phyloP scores from a whole-genome alignment of 2,329 filamentous ascomycete species.

The Colletotrichum sp. region DNA sequence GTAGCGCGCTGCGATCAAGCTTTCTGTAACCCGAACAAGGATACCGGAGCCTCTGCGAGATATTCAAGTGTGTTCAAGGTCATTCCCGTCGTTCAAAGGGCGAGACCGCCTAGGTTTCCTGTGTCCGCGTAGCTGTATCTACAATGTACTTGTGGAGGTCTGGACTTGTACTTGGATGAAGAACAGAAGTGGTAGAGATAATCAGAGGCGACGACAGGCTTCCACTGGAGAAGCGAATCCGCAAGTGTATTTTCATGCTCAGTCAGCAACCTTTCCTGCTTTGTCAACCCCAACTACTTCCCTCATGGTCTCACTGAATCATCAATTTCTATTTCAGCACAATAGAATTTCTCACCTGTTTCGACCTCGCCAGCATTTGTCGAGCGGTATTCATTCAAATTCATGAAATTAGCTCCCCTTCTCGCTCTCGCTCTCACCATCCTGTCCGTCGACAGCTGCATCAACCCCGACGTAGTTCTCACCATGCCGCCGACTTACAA shows the following conservation, averaged over 20 bases:
- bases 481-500: conserved; percentile 13
- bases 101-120: background rate
- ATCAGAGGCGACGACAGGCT: background rate
- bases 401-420: background rate
- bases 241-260: background rate
- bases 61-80: background rate
- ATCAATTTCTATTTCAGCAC: background rate
- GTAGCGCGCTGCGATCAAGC: background rate
- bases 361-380: too few species aligned
- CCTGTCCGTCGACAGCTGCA: background rate
- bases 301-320: background rate
- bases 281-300: background rate
- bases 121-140: background rate
- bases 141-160: too few species aligned
- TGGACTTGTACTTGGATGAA: background rate
- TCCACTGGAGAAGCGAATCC: background rate
- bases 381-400: too few species aligned
- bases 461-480: background rate
- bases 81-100: background rate
- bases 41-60: background rate
- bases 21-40: background rate
- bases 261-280: background rate
- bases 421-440: background rate
- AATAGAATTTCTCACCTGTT: background rate
- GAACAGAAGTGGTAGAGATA: background rate